Evolutionary conservation across 225 moss, liverwort and hornwort genomes (phyloP).

Genomic region (Antitrichia curtipendula): DNA sequence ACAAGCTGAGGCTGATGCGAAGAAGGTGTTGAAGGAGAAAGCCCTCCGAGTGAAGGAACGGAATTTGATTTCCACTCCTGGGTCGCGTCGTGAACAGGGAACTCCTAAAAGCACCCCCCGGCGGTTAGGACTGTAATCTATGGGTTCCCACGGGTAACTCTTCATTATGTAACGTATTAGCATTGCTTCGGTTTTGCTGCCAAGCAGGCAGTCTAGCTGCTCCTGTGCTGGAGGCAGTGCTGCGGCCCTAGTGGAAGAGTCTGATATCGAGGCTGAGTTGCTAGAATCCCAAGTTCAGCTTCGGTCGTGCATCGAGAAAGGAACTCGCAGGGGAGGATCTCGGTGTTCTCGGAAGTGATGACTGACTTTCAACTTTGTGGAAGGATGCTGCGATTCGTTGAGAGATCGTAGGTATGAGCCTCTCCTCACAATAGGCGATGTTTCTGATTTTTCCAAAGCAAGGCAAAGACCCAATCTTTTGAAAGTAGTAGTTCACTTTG

Average conservation of each 20-base stretch:
- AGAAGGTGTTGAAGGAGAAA: slow-evolving; percentile 48
- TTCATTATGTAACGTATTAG: background rate
- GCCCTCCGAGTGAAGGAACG: slow-evolving; percentile 62
- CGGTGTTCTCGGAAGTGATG: background rate
- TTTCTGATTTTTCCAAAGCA: background rate
- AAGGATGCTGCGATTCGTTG: background rate
- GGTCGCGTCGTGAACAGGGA: slow-evolving; percentile 44
- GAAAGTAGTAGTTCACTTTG: background rate
- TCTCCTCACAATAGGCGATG: background rate
- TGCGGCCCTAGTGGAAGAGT: background rate
- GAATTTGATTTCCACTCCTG: slow-evolving; percentile 58
- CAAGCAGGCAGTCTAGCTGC: background rate
- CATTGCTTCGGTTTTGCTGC: background rate
- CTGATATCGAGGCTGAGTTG: background rate
- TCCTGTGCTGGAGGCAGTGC: background rate
- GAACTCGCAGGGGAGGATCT: background rate
- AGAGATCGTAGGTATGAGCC: background rate
- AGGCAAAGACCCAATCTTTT: background rate
- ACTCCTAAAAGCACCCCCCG: slow-evolving; percentile 22
- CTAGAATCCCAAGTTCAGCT: background rate
- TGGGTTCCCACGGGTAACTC: background rate
- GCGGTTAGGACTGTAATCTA: slow-evolving; percentile 41
- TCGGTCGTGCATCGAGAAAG: background rate
- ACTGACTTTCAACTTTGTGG: background rate
- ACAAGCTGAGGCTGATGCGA: slow-evolving; percentile 51